A percentile compares a stretch with the other conserved stretches of the same genome.
Evolutionary conservation across 108 stramenopile genomes (phyloP).

Genomic region (Phaeodactylum tricornutum): DNA sequence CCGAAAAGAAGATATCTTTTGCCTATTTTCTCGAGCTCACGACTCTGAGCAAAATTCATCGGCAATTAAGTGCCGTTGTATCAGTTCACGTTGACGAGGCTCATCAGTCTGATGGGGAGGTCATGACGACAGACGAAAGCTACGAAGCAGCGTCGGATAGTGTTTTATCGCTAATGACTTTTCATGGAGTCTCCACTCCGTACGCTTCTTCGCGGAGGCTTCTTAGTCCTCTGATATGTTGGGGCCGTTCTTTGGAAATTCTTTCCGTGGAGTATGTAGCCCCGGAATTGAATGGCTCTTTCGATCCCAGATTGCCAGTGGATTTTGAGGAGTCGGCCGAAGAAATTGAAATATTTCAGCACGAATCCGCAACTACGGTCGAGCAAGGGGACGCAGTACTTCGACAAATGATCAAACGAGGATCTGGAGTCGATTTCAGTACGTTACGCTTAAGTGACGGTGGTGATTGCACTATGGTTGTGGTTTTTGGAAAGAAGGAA

Average conservation of each 20-base stretch:
- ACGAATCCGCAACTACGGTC: conserved; percentile 8
- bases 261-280: conserved; percentile 38
- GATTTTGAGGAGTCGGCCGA: not conserved
- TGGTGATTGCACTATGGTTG: conserved; percentile 73
- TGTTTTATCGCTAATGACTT: too few relatives aligned
- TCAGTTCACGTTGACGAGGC: conserved; percentile 15
- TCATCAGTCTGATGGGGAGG: not conserved
- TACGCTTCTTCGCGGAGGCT: too few relatives aligned
- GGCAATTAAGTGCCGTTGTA: conserved; percentile 57
- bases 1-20: conserved; percentile 12
- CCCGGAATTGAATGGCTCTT: conserved; percentile 8
- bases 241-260: conserved; percentile 63
- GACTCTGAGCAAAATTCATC: conserved; percentile 45
- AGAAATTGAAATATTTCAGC: conserved; percentile 6
- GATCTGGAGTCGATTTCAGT: conserved; percentile 75
- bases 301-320: too few relatives aligned
- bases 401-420: conserved; percentile 62
- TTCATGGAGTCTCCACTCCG: too few relatives aligned
- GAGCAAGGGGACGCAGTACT: conserved; percentile 59
- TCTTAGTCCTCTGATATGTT: conserved; percentile 53
- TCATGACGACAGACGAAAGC: too few relatives aligned
- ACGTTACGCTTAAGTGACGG: conserved; percentile 74
- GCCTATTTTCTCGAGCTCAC: conserved; percentile 61
- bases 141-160: not conserved
- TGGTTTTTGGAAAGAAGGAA: conserved; percentile 65